Evolutionary conservation across 2,329 filamentous ascomycete species (phyloP).

Genomic region (Grosmannia penicillata): DNA sequence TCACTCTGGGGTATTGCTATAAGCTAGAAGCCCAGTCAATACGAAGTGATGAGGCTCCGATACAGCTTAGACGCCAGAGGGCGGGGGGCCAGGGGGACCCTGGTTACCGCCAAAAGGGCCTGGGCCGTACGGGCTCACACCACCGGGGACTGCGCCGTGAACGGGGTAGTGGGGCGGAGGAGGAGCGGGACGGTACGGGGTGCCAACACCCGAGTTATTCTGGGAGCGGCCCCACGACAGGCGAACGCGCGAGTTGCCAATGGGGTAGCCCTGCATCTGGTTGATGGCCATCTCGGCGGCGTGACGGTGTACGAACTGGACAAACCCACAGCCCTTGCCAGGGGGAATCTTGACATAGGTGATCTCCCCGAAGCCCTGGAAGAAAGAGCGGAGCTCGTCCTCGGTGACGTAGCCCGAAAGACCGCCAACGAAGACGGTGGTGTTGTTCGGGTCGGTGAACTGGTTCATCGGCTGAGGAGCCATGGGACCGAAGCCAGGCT

Average conservation of each 20-base stretch:
- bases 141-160: slow-evolving; percentile 13
- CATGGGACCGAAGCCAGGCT: slow-evolving; percentile 17
- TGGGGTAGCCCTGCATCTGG: slow-evolving; percentile 99
- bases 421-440: slow-evolving; percentile 94
- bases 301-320: slow-evolving; percentile 97
- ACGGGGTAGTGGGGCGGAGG: slow-evolving; percentile 38
- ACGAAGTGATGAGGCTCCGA: background rate
- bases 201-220: slow-evolving; percentile 98
- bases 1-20: no score
- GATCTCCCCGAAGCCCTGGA: slow-evolving; percentile 98
- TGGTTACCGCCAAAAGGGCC: slow-evolving; percentile 32
- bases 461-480: slow-evolving; percentile 64
- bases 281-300: slow-evolving; percentile 99
- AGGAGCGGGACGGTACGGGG: slow-evolving; percentile 89
- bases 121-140: slow-evolving; percentile 29
- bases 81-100: slow-evolving; percentile 18
- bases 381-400: slow-evolving; percentile 98
- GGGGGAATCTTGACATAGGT: slow-evolving; percentile 99
- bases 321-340: slow-evolving; percentile 97
- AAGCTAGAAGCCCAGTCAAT: no score
- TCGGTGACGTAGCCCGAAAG: slow-evolving; percentile 97
- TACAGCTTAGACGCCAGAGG: slow-evolving; percentile 11
- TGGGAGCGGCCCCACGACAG: slow-evolving; percentile 96
- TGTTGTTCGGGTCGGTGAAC: slow-evolving; percentile 99
- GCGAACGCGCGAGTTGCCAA: slow-evolving; percentile 94